Base-by-base conservation (phyloP, 345 rosid genomes). In the Dipteronia dyeriana region DNA sequence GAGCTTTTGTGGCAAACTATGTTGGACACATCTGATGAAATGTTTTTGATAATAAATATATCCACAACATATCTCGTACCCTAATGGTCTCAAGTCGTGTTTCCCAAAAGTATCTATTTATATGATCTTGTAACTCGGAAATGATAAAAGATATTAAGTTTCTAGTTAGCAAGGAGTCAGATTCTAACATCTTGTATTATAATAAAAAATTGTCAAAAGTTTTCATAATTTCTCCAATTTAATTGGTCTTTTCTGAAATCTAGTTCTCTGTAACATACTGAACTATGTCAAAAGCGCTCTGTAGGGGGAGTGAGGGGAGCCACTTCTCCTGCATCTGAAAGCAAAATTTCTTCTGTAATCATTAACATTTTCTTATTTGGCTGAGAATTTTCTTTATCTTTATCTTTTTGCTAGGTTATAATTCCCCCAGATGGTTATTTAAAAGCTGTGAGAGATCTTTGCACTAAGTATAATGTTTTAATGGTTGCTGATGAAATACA, bases 401-500 rank as follows among this genome's bases (percentile, higher is more conserved):
- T 61, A n/a, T 22, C 29, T 54, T 59, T 63, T 63, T 70, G 20
- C 25, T 76, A 95, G 98, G 98, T 95, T 75, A 64, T 89, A 73
- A 89, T 95, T 82, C 98, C 97, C 57, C 94, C 94, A 1, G 85
- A 90, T 66, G 98, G 97, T 80, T 95, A 95, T 82, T 73, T 95
- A 78, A 89, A 87, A 80, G 70, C 91, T 66, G 97, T 92, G 43
- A 87, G 99, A 85, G 92, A 91, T 60, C 97, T 95, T 73, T 95
- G 99, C 84, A 76, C 92, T 5, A 85, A 91, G 82, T 76, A 93
- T 79, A 92, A 94, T 68, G 73, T 95, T 73, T 82, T 95, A 78
- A 95, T 95, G 99, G 92, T 95, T 67, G 98, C 97, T 43, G 99
- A 95, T 79, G 99, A 95, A 81, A 91, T 95, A 80, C 98, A 95